Base-by-base conservation (phyloP, 371 early-diverging fungal species). In the Mucor piriformis region DNA sequence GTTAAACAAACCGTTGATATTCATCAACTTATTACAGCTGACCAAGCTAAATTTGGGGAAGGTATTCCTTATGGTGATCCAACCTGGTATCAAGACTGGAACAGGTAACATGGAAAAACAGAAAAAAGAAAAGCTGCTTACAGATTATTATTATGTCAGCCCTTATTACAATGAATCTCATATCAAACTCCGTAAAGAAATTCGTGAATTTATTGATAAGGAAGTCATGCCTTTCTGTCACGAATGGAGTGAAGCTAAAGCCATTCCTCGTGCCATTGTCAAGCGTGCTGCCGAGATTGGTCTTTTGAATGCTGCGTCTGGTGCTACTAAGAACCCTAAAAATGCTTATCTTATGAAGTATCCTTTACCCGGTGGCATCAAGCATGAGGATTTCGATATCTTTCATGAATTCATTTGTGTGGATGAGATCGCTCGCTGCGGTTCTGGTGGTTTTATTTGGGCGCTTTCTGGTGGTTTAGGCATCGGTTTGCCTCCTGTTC, bases 241-340 rank as follows among this genome's bases (percentile, higher is more conserved):
- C 66, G 91, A 92, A 66, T 95, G 94, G 93, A 92, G 92, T 59
- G 93, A 95, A 66, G 86, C 84, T 55, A 93, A 92, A 67, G 67
- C 81, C 34, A 76, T 92, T 29, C 93, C 94, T 13, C 79, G 74
- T 46, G 74, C 74, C 25, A 54, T 93, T 6, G 90, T 87, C 64
- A 73, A 72, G 50, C 88, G 90, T 3, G 87, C 87, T 25, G 95
- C 88, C 46, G 72, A 87, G 60, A 77, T 83, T 33, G 93, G 95
- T 64, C 80, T 92, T 50, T 81, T 93, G 48, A 58, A 50, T 11
- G 82, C 83, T 12, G 81, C 73, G n/a, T 75, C 88, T 13, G 81
- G 78, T 32, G 89, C 89, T 64, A 75, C 77, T 29, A 74, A 69
- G 47, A 73, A 67, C 10, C 65, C 70, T 18, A 48, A 53, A 61